A percentile compares a stretch with the other conserved stretches of the same genome.
phyloP scores from a whole-genome alignment of 2,329 filamentous ascomycete genomes.

The Talaromyces sp. region DNA sequence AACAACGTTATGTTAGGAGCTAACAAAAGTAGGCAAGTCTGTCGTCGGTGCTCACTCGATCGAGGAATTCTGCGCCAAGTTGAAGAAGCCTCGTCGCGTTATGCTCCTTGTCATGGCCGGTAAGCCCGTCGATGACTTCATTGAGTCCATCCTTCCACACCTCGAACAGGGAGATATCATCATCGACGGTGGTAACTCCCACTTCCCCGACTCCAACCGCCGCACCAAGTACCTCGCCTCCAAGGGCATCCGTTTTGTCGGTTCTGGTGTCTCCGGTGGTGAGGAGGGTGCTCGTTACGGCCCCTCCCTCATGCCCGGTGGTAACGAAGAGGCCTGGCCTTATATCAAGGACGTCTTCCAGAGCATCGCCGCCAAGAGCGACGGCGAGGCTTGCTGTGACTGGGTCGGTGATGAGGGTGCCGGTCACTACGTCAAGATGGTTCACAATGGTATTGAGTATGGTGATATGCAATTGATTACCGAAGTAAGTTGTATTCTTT shows the following conservation, averaged over 20 bases:
- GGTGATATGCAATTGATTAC: conserved; percentile 99
- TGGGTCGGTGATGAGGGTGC: conserved; percentile 99
- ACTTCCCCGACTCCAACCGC: conserved; percentile 98
- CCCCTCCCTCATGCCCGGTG: conserved; percentile 97
- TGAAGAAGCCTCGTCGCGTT: conserved; percentile 93
- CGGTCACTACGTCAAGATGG: conserved; percentile 99
- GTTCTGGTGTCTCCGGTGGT: conserved; percentile 95
- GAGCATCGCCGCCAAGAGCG: conserved; percentile 94
- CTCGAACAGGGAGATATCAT: conserved; percentile 86
- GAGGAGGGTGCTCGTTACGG: conserved; percentile 98
- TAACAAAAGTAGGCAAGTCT: conserved; percentile 66
- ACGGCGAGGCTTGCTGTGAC: conserved; percentile 96
- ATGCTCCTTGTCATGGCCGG: conserved; percentile 99
- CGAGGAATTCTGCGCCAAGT: conserved; percentile 92
- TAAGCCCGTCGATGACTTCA: conserved; percentile 97
- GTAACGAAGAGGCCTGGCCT: conserved; percentile 96
- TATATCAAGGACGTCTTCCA: conserved; percentile 99
- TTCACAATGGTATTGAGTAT: conserved; percentile 99
- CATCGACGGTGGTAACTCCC: conserved; percentile 98
- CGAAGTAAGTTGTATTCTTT: conserved; percentile 63
- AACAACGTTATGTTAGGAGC: background rate
- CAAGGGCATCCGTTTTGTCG: conserved; percentile 95
- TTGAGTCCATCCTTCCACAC: conserved; percentile 84
- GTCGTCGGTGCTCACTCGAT: conserved; percentile 90
- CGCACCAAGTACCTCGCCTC: conserved; percentile 79